Evolutionary conservation across 352 stramenopile species (phyloP), one percentile per base, ranked within the genome.

Genomic region (Thalassiosira pacifica): DNA sequence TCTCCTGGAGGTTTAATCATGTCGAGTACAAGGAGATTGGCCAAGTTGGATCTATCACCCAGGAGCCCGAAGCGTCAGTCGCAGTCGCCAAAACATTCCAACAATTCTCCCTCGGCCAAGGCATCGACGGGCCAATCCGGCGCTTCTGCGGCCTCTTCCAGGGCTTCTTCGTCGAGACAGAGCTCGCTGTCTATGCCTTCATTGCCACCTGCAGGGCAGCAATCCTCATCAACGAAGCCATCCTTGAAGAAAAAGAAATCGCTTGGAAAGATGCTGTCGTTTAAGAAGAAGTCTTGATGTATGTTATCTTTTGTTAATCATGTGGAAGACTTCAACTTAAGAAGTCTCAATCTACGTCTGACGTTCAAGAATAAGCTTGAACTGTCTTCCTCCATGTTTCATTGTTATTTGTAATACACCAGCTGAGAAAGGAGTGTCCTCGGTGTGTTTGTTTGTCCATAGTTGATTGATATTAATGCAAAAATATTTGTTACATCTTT

Each of bases 231-330:
- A 63, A 57, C 77, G 6, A 67, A 76, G 10, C 68, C 42, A 64
- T 34, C 74, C 18, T 53, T 45, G 9, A 82, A 85, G 19, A 83
- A 76, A 19, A 88, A 85, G 27, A 67, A 59, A 55, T 45, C 42
- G 26, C 29, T 85, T 42, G 79, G 79, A 18, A 86, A 86, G 45
- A 63, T 81, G 37, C 66, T 77, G 34, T 40, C 70, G n/a, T 85
- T 88, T 57, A 85, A 88, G 45, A 79, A 82, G 37, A 86, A 80
- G 64, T 69, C 70, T 45, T 81, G 24, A 75, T 59, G 10, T 64
- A 8, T 64, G 45, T 57, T 19, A 5, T n/a, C 19, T 22, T 55
- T n/a, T 29, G 34, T 59, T 4, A 48, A 10, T 29, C 16, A 74
- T 19, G 55, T 40, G n/a, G 8, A 37, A 9, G 26, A 19, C 19